Base-by-base conservation (phyloP, 495 filamentous ascomycete species). In the Hyaloscypha bicolor region DNA sequence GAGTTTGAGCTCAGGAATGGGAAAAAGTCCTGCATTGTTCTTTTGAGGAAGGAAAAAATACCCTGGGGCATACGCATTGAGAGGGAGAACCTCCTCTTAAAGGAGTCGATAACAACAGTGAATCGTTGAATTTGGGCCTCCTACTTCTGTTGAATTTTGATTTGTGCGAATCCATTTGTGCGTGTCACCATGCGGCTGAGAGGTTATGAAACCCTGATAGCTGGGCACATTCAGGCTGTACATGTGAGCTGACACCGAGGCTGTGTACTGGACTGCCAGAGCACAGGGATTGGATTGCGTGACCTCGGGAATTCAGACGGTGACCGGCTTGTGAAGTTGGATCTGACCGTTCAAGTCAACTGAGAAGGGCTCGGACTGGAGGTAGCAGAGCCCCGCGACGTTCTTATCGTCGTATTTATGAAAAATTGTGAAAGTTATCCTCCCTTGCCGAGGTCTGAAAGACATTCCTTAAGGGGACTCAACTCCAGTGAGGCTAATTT, bases 101-200 rank as follows among this genome's bases (percentile, higher is more conserved):
- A 48, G 42, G 42, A 19, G 42, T 48, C 9, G 42, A 48, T 48
- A 48, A 48, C 4, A 4, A 16, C 11, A 48, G 4, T 48, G 16
- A 48, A 48, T 37, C 42, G 42, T 48, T 48, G 42, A 14, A 48
- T 48, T 48, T 48, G 9, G 42, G 4, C 9, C 16, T 48, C 16
- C 42, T 48, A 6, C 12, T 6, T 37, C 35, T 37, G 6, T 48
- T 14, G 16, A 16, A 48, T 48, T 48, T 25, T 56, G 8, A 56
- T 29, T 29, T 29, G 51, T 29, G n/a, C 9, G 30, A 29, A 12
- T 56, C 30, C 2, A 11, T 29, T 56, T 56, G 53, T 56, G 53
- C 53, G 53, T 56, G 53, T 32, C 6, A 56, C 53, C 53, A 12
- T 56, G 53, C 21, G 53, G 53, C 30, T 56, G 53, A 56, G 16